Evolutionary conservation across 2,329 filamentous ascomycete genomes (phyloP).

Genomic region (Penicillium sp.): DNA sequence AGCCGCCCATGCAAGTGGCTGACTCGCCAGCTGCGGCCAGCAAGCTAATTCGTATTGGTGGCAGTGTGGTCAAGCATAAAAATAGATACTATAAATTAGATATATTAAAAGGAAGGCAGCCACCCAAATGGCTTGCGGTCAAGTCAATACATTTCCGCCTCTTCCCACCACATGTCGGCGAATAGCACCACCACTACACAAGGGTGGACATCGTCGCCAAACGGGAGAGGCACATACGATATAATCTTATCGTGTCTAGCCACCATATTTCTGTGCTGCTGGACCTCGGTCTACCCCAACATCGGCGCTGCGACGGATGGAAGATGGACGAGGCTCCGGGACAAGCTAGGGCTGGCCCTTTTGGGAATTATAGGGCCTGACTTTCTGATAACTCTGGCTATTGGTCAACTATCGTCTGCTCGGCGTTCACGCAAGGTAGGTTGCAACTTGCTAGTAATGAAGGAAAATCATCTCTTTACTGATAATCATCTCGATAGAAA

Average conservation of each 20-base stretch:
- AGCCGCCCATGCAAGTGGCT: no score
- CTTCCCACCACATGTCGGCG: no score
- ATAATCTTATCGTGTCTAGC: slow-evolving; percentile 37
- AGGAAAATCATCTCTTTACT: no score
- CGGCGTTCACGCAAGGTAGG: slow-evolving; percentile 6
- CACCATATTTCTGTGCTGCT: slow-evolving; percentile 43
- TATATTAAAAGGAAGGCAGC: no score
- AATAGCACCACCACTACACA: no score
- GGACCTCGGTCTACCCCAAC: slow-evolving; percentile 39
- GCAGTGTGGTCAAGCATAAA: no score
- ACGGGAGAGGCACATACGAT: slow-evolving; percentile 38
- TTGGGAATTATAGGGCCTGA: slow-evolving; percentile 38
- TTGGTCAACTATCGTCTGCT: slow-evolving; percentile 34
- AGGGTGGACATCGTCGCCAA: slow-evolving; percentile 32
- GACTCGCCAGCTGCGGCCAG: no score
- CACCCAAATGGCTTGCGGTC: no score
- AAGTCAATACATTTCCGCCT: no score
- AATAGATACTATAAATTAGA: no score
- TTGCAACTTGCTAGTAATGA: no score
- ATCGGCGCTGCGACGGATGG: slow-evolving; percentile 29
- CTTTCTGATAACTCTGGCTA: slow-evolving; percentile 31
- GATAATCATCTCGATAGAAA: slow-evolving; percentile 14
- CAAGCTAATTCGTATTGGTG: no score
- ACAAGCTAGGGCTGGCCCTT: slow-evolving; percentile 32
- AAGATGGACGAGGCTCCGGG: slow-evolving; percentile 25